Evolutionary conservation across 2,329 filamentous ascomycete species (phyloP).

Genomic region (Pseudogymnoascus sp.): DNA sequence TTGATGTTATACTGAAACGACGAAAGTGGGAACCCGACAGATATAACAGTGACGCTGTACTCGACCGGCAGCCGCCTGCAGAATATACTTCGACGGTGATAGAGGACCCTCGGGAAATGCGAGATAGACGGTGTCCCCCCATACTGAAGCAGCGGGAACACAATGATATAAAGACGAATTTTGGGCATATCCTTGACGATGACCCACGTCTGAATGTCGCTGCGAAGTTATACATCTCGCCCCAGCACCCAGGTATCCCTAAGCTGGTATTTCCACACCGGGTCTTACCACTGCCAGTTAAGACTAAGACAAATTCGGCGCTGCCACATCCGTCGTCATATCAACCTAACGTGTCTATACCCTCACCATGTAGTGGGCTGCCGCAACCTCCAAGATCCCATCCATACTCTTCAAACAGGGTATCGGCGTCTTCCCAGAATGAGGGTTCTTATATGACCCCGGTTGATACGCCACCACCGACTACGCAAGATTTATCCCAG

Average conservation of each 20-base stretch:
- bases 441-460: not conserved
- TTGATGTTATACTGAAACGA: not conserved
- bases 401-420: not conserved
- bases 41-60: not conserved
- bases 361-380: not conserved
- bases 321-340: not conserved
- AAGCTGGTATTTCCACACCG: not conserved
- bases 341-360: not conserved
- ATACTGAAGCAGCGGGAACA: not conserved
- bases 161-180: not conserved
- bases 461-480: not conserved
- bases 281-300: not conserved
- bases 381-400: not conserved
- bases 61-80: not conserved
- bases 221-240: too few species aligned
- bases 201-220: not conserved
- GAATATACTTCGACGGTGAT: not conserved
- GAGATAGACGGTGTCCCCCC: not conserved
- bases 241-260: not conserved
- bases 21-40: too few species aligned
- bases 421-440: not conserved
- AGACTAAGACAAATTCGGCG: not conserved
- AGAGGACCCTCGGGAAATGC: not conserved
- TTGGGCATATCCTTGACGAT: not conserved
- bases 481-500: not conserved